A percentile compares a stretch with the other conserved stretches of the same genome.
Conservation (phyloP, 2,329 filamentous ascomycete genomes). For the Torrubiella hemipterigena region DNA sequence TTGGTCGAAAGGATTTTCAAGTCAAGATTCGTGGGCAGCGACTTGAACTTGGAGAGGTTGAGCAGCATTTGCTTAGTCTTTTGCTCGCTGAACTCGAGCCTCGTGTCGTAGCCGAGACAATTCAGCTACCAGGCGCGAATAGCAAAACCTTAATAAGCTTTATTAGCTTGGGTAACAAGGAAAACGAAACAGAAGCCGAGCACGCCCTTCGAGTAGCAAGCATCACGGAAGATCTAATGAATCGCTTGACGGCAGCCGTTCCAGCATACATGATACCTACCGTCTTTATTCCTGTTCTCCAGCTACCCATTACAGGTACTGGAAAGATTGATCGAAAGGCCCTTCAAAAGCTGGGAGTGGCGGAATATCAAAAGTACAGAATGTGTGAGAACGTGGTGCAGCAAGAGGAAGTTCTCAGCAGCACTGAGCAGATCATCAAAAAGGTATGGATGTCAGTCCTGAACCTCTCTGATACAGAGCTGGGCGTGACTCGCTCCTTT, state of each 20-base stretch:
- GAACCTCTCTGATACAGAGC: background rate
- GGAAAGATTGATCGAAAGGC: slow-evolving; percentile 1
- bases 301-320: background rate
- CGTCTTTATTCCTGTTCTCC: background rate
- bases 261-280: slow-evolving; percentile 4
- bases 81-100: background rate
- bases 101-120: background rate
- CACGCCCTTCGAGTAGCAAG: no score
- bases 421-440: background rate
- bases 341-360: background rate
- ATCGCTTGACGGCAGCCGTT: background rate
- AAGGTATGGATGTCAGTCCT: background rate
- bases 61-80: background rate
- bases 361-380: background rate
- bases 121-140: background rate
- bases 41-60: slow-evolving; percentile 23
- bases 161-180: background rate
- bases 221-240: background rate
- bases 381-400: background rate
- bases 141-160: background rate
- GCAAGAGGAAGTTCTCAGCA: background rate
- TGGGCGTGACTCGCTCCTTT: background rate
- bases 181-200: no score
- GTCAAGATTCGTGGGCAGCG: slow-evolving; percentile 41
- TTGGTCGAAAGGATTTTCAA: slow-evolving; percentile 39